These are phyloP conservation scores for Calonectria hawksworthii DNA, from an alignment of 2,329 filamentous ascomycete genomes.

Conservation along the genomic window DNA sequence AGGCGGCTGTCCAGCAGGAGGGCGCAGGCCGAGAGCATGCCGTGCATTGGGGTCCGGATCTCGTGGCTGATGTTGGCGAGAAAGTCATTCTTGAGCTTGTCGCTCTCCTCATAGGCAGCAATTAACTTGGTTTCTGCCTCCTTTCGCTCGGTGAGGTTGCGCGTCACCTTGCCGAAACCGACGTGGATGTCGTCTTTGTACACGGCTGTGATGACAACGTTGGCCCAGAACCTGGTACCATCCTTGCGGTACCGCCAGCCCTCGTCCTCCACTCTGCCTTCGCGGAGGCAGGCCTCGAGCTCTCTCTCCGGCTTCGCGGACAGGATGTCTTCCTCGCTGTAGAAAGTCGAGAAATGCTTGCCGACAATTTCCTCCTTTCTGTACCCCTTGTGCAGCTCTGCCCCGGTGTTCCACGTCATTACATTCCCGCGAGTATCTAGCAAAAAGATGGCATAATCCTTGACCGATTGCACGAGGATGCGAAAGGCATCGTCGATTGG, in stretches of 20 bases:
- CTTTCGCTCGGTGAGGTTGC: constrained; percentile 69
- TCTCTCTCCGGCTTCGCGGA: constrained; percentile 65
- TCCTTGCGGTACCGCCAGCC: constrained; percentile 72
- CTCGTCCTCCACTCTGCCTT: constrained; percentile 71
- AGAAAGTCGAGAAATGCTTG: constrained; percentile 71
- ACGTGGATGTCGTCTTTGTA: constrained; percentile 66
- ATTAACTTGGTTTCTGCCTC: constrained; percentile 68
- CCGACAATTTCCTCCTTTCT: constrained; percentile 67
- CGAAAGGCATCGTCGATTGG: constrained; percentile 69
- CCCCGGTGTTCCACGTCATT: constrained; percentile 70
- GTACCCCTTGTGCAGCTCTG: constrained; percentile 69
- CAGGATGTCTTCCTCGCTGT: constrained; percentile 64
- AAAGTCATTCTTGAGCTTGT: constrained; percentile 73
- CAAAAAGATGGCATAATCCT: constrained; percentile 75
- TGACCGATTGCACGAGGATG: constrained; percentile 72
- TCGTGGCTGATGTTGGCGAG: constrained; percentile 76
- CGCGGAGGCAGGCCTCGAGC: constrained; percentile 65
- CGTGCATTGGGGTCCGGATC: constrained; percentile 75
- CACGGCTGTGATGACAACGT: constrained; percentile 70
- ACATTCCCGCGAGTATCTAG: constrained; percentile 69
- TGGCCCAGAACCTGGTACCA: constrained; percentile 72
- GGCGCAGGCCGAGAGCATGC: constrained; percentile 70
- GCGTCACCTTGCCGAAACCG: constrained; percentile 71
- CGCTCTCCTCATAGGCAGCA: constrained; percentile 71
- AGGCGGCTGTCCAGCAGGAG: constrained; percentile 69